phyloP scores from a whole-genome alignment of 495 filamentous ascomycete genomes.

The Aspergillus bertholletiae region DNA sequence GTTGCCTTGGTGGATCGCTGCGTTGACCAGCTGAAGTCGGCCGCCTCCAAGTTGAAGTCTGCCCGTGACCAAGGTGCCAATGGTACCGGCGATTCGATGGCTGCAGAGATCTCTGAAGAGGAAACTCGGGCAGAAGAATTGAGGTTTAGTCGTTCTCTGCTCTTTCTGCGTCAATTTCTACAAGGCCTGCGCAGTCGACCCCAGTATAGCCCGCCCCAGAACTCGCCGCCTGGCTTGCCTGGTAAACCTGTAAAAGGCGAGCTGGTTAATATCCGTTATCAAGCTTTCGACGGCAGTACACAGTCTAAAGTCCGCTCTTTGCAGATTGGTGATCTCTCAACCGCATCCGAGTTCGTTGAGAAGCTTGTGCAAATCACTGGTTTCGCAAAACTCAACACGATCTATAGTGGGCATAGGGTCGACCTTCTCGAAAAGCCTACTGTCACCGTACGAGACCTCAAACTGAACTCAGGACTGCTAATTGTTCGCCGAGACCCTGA shows the following conservation, averaged over 20 bases:
- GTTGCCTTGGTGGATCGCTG: constrained; percentile 74
- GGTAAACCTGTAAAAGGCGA: constrained; percentile 51
- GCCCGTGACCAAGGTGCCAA: constrained; percentile 32
- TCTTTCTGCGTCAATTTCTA: constrained; percentile 55
- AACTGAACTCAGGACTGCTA: constrained; percentile 57
- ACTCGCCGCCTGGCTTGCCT: constrained; percentile 34
- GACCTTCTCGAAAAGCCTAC: constrained; percentile 40
- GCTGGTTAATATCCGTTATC: constrained; percentile 64
- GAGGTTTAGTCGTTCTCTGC: constrained; percentile 62
- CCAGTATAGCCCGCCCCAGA: constrained; percentile 47
- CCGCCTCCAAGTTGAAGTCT: constrained; percentile 58
- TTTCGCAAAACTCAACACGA: constrained; percentile 61
- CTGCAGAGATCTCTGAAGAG: constrained; percentile 36
- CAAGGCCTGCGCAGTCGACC: constrained; percentile 51
- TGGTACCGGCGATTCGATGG: constrained; percentile 39
- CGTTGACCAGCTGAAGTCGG: constrained; percentile 65
- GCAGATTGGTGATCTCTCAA: constrained; percentile 66
- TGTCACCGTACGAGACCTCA: constrained; percentile 36
- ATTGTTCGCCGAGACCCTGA: constrained; percentile 47
- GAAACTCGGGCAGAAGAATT: constrained; percentile 51
- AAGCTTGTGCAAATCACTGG: constrained; percentile 63
- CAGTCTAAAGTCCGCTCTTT: constrained; percentile 55
- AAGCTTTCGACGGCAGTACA: constrained; percentile 60
- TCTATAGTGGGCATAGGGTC: constrained; percentile 47
- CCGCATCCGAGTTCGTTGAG: constrained; percentile 60